Percentiles rank a stretch among this genome's conserved stretches.
These are phyloP conservation scores for Lumnitzera racemosa DNA, from an alignment of 345 rosid genomes.

Conservation along the genomic window DNA sequence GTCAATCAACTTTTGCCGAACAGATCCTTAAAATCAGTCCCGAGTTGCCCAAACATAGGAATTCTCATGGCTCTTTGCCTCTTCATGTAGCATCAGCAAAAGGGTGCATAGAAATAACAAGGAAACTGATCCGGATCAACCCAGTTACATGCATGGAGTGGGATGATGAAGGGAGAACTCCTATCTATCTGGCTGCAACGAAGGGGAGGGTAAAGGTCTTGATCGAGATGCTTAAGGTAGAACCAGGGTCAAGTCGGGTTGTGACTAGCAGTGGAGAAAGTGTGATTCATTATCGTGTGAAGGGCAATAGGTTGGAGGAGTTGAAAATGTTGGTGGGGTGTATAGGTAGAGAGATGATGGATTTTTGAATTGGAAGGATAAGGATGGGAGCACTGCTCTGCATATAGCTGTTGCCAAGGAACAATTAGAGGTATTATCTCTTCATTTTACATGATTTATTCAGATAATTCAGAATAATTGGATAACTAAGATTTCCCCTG, in stretches of 20 bases:
- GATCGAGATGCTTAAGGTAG: constrained; percentile 9
- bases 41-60: constrained; percentile 7
- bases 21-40: constrained; percentile 8
- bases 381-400: constrained; percentile 18
- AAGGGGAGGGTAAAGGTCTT: constrained; percentile 16
- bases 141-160: constrained; percentile 10
- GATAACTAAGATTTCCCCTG: too few species aligned
- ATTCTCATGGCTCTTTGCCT: constrained; percentile 11
- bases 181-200: constrained; percentile 16
- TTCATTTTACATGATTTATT: too few species aligned
- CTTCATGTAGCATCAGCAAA: constrained; percentile 20
- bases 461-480: not conserved
- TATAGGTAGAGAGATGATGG: constrained; percentile 6
- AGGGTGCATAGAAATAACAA: constrained; percentile 17
- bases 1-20: constrained; percentile 16
- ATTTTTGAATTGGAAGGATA: constrained; percentile 14
- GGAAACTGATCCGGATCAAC: constrained; percentile 7
- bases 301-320: constrained; percentile 13
- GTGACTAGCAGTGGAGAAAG: constrained; percentile 13
- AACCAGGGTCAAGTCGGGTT: constrained; percentile 11
- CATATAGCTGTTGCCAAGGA: constrained; percentile 20
- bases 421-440: constrained; percentile 17
- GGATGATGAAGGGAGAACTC: constrained; percentile 21
- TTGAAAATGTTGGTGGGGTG: constrained; percentile 17
- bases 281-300: constrained; percentile 16